Conservation (phyloP, 208 protist species). For the Leishmania tropica region DNA sequence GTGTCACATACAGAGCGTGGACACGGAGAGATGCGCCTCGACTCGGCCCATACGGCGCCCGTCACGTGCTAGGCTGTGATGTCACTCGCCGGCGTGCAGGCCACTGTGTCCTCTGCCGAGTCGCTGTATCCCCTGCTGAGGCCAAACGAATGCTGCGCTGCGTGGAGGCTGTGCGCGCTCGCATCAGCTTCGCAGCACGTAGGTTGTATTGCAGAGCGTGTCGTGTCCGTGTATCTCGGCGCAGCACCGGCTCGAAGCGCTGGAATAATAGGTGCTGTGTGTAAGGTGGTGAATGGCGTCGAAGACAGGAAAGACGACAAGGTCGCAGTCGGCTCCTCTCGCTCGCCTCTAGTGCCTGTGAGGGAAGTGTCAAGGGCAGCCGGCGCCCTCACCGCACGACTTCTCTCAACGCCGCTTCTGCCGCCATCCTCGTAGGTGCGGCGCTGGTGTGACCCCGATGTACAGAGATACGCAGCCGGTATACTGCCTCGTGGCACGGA, state of each 20-base stretch:
- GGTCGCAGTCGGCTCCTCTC: not conserved
- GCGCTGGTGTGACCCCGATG: not conserved
- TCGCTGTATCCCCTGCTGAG: not conserved
- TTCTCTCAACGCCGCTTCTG: not conserved
- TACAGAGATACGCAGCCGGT: not conserved
- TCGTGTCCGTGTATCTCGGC: not conserved
- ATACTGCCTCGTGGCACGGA: not conserved
- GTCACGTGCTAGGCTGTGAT: not conserved
- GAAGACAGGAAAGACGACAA: not conserved
- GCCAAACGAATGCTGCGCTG: not conserved
- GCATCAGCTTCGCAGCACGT: not conserved
- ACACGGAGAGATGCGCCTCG: too few species aligned
- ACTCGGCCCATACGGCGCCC: too few species aligned
- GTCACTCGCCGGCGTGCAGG: not conserved
- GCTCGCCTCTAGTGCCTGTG: not conserved
- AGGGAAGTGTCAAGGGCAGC: not conserved
- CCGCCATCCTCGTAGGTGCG: not conserved
- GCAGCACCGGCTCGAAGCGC: not conserved
- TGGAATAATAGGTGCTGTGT: not conserved
- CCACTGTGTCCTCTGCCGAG: not conserved
- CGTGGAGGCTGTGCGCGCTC: not conserved
- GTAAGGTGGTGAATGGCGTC: not conserved
- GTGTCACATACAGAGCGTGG: too few species aligned
- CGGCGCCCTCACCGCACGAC: not conserved
- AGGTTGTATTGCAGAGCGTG: not conserved